phyloP scores from a whole-genome alignment of 495 filamentous ascomycete species.

The Daldinia bambusicola region DNA sequence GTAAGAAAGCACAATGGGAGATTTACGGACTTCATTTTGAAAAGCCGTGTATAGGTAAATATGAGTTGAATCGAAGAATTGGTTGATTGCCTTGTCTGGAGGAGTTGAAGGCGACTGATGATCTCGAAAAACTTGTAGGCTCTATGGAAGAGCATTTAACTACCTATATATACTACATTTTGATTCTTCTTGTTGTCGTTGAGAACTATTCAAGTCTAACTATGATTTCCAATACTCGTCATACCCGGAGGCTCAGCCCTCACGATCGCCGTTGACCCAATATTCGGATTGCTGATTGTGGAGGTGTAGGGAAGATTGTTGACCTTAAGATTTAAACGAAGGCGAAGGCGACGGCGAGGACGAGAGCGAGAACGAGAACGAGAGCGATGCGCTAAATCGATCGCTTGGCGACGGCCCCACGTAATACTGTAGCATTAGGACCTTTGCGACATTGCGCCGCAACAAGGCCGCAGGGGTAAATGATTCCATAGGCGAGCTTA shows the following conservation, averaged over 20 bases:
- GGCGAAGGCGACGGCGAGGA: neutral
- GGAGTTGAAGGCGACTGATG: neutral
- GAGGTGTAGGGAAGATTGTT: too few relatives aligned
- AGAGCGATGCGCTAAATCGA: neutral
- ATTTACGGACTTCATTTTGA: conserved; percentile 23
- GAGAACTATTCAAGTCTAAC: neutral
- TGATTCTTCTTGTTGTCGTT: neutral
- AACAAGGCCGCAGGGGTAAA: too few relatives aligned
- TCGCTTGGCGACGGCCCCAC: neutral
- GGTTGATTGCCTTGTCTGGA: neutral
- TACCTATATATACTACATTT: conserved; percentile 5
- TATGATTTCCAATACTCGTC: neutral
- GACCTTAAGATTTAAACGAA: neutral
- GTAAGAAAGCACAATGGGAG: neutral
- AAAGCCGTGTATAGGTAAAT: neutral
- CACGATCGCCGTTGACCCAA: neutral
- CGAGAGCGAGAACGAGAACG: conserved; percentile 20
- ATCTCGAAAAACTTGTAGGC: neutral
- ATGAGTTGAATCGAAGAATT: neutral
- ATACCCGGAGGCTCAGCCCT: neutral
- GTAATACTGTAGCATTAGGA: neutral
- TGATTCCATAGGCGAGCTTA: neutral
- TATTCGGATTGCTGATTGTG: neutral
- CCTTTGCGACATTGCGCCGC: neutral
- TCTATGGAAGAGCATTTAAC: neutral